A percentile compares a stretch with the other conserved stretches of the same genome.
Conservation (phyloP, 495 filamentous ascomycete genomes). For the Neurospora tetraspora region DNA sequence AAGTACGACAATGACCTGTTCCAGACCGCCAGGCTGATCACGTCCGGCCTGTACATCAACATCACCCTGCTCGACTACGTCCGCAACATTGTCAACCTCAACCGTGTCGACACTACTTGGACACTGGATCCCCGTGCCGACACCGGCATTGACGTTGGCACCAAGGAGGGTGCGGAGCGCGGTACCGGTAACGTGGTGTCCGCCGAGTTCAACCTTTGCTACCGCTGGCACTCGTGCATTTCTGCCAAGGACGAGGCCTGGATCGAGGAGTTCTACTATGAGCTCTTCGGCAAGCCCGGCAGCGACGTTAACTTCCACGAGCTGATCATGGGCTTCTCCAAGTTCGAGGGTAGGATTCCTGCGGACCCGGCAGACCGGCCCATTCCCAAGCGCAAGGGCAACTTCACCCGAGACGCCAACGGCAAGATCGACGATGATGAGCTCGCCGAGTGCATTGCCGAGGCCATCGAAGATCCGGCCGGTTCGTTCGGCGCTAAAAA, state of each 20-base stretch:
- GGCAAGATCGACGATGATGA: constrained; percentile 58
- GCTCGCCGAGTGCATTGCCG: constrained; percentile 55
- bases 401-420: background rate
- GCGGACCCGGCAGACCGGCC: constrained; percentile 53
- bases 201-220: constrained; percentile 60
- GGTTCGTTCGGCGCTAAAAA: constrained; percentile 61
- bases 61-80: constrained; percentile 76
- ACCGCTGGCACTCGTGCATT: constrained; percentile 73
- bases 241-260: constrained; percentile 64
- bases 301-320: constrained; percentile 42
- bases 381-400: constrained; percentile 50
- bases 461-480: constrained; percentile 54
- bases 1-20: constrained; percentile 79
- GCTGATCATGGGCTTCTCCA: constrained; percentile 47
- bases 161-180: constrained; percentile 38
- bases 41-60: constrained; percentile 77
- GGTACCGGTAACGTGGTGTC: constrained; percentile 70
- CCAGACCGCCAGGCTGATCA: constrained; percentile 69
- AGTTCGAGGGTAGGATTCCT: constrained; percentile 48
- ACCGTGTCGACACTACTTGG: constrained; percentile 68
- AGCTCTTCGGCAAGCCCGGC: constrained; percentile 54
- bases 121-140: constrained; percentile 64
- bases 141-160: constrained; percentile 44
- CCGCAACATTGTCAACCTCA: constrained; percentile 74
- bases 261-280: constrained; percentile 54